Evolutionary conservation across 2,329 filamentous ascomycete species (phyloP), one percentile per base, ranked within the genome.

Genomic region (Nannizzia gypsea): DNA sequence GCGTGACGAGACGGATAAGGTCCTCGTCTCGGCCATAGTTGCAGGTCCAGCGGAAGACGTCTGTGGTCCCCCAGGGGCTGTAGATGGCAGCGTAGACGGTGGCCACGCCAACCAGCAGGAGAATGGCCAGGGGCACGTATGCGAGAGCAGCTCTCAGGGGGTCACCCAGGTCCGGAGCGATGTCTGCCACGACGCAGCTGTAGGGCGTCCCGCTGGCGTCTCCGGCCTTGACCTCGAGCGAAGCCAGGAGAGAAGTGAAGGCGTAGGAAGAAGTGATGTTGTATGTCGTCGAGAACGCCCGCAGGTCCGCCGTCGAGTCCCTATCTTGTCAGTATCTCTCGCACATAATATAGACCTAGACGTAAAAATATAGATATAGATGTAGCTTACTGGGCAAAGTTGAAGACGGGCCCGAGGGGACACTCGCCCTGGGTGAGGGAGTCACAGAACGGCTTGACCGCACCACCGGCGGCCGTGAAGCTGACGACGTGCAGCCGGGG

Each of bases 21-120:
- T 99, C 93, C 63, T 89, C 88, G 67, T 99, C 93, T 66, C 92
- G 85, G 38, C 93, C 93, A 71, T 95, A 97, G 71, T 99, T 99
- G 69, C 90, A 95, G n/a, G 90, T 90, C 90, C 92, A 99, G 65
- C 89, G 86, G 71, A 97, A 97, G 20, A 92, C 80, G 70, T 99
- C 88, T 6, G 84, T 84, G 1, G 90, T 89, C 20, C 93, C 93
- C 92, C 93, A 99, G 0, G 93, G 93, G 69, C 91, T 96, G 70
- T 85, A 92, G 40, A 95, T 89, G 56, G 85, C 88, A 2, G 93
- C 90, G 65, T 90, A 84, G 38, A 91, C 78, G 5, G 92, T 96
- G 13, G 91, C 90, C 61, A 90, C 73, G 1, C 85, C 93, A 52
- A 95, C 89, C 44, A 92, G 78, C 2, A 92, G 76, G 34, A 99